phyloP scores from a whole-genome alignment of 192 early-diverging fungal species.

The Obelidium mucronatum region DNA sequence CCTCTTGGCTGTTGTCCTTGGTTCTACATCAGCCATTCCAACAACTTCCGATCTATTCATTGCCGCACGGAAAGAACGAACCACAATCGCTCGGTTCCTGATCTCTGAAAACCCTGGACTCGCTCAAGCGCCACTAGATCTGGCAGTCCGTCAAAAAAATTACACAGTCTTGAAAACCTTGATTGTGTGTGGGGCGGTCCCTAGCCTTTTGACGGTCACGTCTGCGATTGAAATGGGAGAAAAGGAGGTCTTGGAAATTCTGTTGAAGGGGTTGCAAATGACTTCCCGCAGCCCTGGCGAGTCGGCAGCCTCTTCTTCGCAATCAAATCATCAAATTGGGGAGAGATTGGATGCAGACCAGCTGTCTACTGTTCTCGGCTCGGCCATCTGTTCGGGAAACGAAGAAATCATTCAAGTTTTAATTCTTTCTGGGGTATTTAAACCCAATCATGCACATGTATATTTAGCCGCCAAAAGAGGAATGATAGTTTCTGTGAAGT shows the following conservation, averaged over 20 bases:
- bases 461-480: constrained; percentile 24
- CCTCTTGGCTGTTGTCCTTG: background rate
- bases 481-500: background rate
- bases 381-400: constrained; percentile 14
- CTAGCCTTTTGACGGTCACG: background rate
- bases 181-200: constrained; percentile 10
- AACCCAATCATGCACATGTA: constrained; percentile 10
- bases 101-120: background rate
- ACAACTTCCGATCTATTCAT: constrained; percentile 8
- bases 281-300: background rate
- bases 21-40: background rate
- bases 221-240: constrained; percentile 9
- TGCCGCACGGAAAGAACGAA: constrained; percentile 5
- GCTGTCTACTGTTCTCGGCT: background rate
- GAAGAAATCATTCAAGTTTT: constrained; percentile 13
- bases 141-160: constrained; percentile 18
- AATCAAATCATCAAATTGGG: too few species aligned
- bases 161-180: background rate
- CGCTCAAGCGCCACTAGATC: constrained; percentile 6
- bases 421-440: background rate
- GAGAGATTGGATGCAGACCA: background rate
- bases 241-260: background rate
- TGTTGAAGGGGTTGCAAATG: background rate
- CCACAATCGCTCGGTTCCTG: background rate
- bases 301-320: background rate